phyloP scores from a whole-genome alignment of 2,329 filamentous ascomycete species.

The Monilinia fructigena region DNA sequence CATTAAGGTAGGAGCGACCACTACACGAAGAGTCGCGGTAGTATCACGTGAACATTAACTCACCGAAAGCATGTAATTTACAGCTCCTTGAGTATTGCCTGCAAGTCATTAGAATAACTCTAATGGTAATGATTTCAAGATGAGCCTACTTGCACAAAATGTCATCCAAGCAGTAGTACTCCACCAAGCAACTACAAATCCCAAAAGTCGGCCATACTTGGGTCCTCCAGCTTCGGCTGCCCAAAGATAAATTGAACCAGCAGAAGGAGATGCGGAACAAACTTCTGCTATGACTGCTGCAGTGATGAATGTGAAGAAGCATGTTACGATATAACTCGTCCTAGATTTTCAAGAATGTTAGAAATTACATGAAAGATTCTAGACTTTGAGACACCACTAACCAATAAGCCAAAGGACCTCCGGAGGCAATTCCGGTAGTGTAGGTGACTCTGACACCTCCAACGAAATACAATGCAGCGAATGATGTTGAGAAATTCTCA shows the following conservation, averaged over 20 bases:
- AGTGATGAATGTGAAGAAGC: slow-evolving; percentile 28
- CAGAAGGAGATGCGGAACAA: slow-evolving; percentile 26
- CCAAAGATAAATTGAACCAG: slow-evolving; percentile 29
- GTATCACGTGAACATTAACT: slow-evolving; percentile 18
- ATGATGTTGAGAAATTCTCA: slow-evolving; percentile 59
- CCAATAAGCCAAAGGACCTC: slow-evolving; percentile 61
- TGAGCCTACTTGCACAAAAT: slow-evolving; percentile 24
- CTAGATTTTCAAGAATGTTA: slow-evolving; percentile 36
- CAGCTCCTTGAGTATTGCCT: slow-evolving; percentile 27
- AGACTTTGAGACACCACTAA: slow-evolving; percentile 34
- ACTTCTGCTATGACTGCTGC: slow-evolving; percentile 27
- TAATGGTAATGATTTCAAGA: neutral
- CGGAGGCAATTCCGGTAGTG: slow-evolving; percentile 60
- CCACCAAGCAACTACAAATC: slow-evolving; percentile 27
- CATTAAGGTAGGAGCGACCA: neutral
- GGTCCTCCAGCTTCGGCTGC: slow-evolving; percentile 24
- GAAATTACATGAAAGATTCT: slow-evolving; percentile 10
- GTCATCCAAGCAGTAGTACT: slow-evolving; percentile 28
- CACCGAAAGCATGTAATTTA: slow-evolving; percentile 28
- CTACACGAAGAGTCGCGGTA: neutral
- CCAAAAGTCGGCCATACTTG: slow-evolving; percentile 26
- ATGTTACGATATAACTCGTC: slow-evolving; percentile 53
- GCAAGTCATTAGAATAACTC: slow-evolving; percentile 14
- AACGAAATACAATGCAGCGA: slow-evolving; percentile 60
- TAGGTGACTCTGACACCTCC: slow-evolving; percentile 60